Conservation (phyloP, 257 asterid genomes). For the Dorcoceras hygrometricum region DNA sequence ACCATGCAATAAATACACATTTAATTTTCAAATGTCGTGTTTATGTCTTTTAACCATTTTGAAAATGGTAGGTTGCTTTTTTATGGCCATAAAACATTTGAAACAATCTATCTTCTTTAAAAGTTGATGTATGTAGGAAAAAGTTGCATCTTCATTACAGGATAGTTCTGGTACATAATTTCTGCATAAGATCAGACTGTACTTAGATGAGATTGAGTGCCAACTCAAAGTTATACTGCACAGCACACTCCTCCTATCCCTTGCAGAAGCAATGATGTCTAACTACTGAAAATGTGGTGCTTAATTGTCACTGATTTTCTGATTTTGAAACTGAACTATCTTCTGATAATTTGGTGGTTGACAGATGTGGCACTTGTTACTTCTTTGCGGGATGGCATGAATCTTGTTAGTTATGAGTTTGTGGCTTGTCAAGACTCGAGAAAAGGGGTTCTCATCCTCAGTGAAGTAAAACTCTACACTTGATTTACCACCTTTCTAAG, state of each 20-base stretch:
- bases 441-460: slow-evolving; percentile 92
- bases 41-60: neutral
- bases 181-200: neutral
- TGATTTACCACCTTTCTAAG: slow-evolving; percentile 12
- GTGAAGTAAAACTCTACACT: slow-evolving; percentile 51
- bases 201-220: slow-evolving; percentile 4
- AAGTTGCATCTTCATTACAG: neutral
- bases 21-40: neutral
- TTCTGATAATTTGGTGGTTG: slow-evolving; percentile 24
- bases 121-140: neutral
- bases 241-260: slow-evolving; percentile 4
- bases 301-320: slow-evolving; percentile 18
- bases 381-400: slow-evolving; percentile 97
- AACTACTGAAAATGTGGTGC: slow-evolving; percentile 1
- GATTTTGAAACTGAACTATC: slow-evolving; percentile 15
- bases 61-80: slow-evolving; percentile 7
- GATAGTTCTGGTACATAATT: neutral
- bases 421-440: slow-evolving; percentile 94
- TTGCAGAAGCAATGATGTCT: neutral
- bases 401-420: slow-evolving; percentile 97
- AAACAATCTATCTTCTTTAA: slow-evolving; percentile 1
- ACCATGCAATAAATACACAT: neutral
- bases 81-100: neutral
- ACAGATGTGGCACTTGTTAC: slow-evolving; percentile 94
- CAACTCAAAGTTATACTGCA: neutral